Base-by-base conservation (phyloP, 1,284 basidiomycete species). In the Agroathelia rolfsii region DNA sequence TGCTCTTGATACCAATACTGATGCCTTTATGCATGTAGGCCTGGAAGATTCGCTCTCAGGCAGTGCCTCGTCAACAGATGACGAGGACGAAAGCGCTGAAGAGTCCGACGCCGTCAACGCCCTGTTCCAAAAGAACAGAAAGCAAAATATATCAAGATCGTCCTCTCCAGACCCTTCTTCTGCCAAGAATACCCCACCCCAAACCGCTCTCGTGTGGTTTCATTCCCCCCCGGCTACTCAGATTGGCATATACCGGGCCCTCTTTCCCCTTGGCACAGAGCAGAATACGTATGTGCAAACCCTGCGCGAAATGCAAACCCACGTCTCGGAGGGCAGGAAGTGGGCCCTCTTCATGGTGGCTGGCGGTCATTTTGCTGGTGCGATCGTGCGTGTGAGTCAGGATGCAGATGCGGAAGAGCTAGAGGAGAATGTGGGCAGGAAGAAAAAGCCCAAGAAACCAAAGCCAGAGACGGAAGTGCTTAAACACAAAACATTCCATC, bases 261-360 rank as follows among this genome's bases (percentile, higher is more conserved):
- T 92, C 10, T 85, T 87, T 46, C 74, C 75, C 3, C 53, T 61
- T 3, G 58, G 59, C 24, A 55, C 66, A 2, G 53, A 58, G 4
- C 49, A 61, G 1, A 32, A 56, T 9, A 50, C 51, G 5, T 76
- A 78, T 47, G 51, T 84, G 10, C 45, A 64, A 2, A 67, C 72
- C 32, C 61, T 96, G 11, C 70, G 64, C 40, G 59, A 63, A 8
- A 70, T 93, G 62, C 92, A 94, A 53, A 48, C 46, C 1, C 63
- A 61, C 9, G 61, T 66, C 3, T 62, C 68, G 6, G 63, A 68
- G 16, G 86, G 82, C 21, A 66, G 90, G 12, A 82, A 76, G 38
- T 94, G 93, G 83, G 88, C 90, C 0, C 58, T 97, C 64, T 82
- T 97, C 49, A 93, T 97, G 87, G 78, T 87, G 26, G 94, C 94